Evolutionary conservation across 768 basidiomycete genomes (phyloP), one percentile per base, ranked within the genome.

Genomic region (Russula griseocarnosa): DNA sequence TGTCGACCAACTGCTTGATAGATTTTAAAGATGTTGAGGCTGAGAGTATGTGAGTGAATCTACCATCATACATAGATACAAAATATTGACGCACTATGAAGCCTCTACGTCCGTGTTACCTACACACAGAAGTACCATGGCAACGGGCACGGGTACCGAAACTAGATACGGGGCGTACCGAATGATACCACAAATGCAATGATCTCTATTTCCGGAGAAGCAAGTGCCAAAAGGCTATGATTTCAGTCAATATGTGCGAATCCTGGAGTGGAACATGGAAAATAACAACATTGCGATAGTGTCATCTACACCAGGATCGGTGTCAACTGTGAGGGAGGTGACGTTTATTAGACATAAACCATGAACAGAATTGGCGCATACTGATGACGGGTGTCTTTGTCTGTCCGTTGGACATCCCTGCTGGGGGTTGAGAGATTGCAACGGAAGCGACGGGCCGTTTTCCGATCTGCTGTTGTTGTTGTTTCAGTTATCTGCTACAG

Each of bases 221-320:
- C 81, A 26, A 94, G 77, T 0, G 92, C 92, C 13, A 92, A 76
- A 59, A 94, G 75, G 62, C 90, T 92, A 69, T 30, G 3, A 55
- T 28, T 32, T 14, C n/a, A 36, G n/a, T 57, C 20, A 55, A 34
- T 55, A 61, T 9, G 61, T 24, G 55, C 51, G 49, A 28, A 34
- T 40, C 44, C 24, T 36, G 9, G 18, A 59, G 24, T 0, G 4
- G 36, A 40, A 22, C 36, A 40, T 26, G n/a, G 53, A 56, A 55
- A 73, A 85, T 63, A 62, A 88, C 90, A 62, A 88, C 90, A 94
- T 84, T 32, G 91, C 91, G 57, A 92, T 68, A 28, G 81, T 77
- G 72, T 94, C 92, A 70, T 94, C 92, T 4, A 92, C 86, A 38
- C 92, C 92, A 8, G 92, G 90, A 71, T 94, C 92, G 30, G 90